These are phyloP conservation scores for Hypericum perforatum DNA, from an alignment of 345 rosid species.

Conservation along the genomic window DNA sequence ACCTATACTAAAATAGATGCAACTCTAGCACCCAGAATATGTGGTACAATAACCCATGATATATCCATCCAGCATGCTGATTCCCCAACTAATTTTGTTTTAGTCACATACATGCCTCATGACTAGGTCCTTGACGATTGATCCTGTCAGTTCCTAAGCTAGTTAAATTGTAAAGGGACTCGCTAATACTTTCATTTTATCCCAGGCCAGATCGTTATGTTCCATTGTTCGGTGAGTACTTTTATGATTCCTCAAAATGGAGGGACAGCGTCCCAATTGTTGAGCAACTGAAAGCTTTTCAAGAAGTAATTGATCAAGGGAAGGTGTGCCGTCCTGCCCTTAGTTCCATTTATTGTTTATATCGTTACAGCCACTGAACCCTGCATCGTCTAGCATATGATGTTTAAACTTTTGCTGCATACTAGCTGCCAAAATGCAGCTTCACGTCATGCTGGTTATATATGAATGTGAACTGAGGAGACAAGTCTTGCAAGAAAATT, in stretches of 20 bases:
- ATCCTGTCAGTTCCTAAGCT: neutral
- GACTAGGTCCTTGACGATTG: neutral
- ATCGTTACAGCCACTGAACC: neutral
- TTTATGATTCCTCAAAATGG: constrained; percentile 65
- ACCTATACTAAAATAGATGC: no score
- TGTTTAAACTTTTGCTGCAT: no score
- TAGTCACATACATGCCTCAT: no score
- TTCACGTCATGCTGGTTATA: no score
- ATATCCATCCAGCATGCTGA: no score
- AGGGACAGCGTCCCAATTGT: constrained; percentile 64
- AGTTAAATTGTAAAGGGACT: neutral
- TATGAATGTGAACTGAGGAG: no score
- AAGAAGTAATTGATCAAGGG: constrained; percentile 74
- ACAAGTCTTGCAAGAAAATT: no score
- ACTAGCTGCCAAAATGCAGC: no score
- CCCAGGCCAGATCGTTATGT: constrained; percentile 97
- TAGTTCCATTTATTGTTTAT: neutral
- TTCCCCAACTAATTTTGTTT: no score
- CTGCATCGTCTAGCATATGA: neutral
- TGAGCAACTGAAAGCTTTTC: constrained; percentile 72
- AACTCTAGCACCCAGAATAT: no score
- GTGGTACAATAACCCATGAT: no score
- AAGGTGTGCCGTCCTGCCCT: constrained; percentile 40
- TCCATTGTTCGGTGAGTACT: constrained; percentile 64
- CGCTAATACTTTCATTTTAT: neutral